Evolutionary conservation across 257 asterid species (phyloP).

Genomic region (Solanum verrucosum): DNA sequence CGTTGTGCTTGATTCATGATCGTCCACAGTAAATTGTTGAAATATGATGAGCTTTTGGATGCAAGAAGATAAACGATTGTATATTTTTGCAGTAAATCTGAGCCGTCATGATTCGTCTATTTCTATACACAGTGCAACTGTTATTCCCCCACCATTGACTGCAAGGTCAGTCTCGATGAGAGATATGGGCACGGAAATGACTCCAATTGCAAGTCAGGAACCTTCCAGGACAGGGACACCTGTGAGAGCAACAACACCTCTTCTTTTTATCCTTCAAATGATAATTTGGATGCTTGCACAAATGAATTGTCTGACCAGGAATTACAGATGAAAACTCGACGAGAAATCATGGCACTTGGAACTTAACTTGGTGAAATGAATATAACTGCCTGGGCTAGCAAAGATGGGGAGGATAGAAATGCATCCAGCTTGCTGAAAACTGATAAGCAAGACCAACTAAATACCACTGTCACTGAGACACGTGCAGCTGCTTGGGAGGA

Average conservation of each 20-base stretch:
- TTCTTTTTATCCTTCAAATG: neutral
- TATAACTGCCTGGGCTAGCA: slow-evolving; percentile 16
- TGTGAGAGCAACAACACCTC: slow-evolving; percentile 11
- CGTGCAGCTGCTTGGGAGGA: slow-evolving; percentile 19
- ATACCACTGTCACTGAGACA: neutral
- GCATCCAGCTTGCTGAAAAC: neutral
- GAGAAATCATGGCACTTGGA: slow-evolving; percentile 16
- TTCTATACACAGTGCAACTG: slow-evolving; percentile 22
- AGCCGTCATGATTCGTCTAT: slow-evolving; percentile 28
- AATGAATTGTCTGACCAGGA: slow-evolving; percentile 1
- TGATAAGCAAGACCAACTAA: neutral
- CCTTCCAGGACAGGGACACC: slow-evolving; percentile 18
- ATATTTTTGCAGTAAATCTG: slow-evolving; percentile 21
- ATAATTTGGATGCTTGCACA: neutral
- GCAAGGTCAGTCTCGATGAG: slow-evolving; percentile 16
- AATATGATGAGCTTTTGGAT: neutral
- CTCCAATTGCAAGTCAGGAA: slow-evolving; percentile 13
- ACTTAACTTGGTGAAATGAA: slow-evolving; percentile 12
- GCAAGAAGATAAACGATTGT: neutral
- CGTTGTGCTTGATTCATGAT: neutral
- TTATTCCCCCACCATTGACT: slow-evolving; percentile 19
- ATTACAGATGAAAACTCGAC: no score
- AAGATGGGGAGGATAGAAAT: slow-evolving; percentile 5
- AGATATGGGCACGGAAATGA: slow-evolving; percentile 7
- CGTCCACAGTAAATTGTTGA: neutral